Percentiles rank a stretch among this genome's conserved stretches.
phyloP scores from a whole-genome alignment of 371 early-diverging fungal species.

The Fennellomyces sp. region DNA sequence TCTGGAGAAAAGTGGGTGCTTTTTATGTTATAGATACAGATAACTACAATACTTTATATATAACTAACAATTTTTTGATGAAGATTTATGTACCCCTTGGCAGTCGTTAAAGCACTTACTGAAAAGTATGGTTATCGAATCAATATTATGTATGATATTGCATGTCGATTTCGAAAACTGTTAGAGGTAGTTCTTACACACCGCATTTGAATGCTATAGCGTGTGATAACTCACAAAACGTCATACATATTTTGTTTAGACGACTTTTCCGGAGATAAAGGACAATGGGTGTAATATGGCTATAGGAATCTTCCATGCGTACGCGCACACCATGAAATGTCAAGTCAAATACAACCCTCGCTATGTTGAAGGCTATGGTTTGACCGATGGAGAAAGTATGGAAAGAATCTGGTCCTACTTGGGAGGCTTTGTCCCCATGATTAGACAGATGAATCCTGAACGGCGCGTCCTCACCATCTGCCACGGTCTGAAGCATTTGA shows the following conservation, averaged over 20 bases:
- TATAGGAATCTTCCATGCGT: constrained; percentile 9
- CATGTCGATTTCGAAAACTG: background rate
- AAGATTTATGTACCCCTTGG: constrained; percentile 4
- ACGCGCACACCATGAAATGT: constrained; percentile 8
- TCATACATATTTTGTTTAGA: background rate
- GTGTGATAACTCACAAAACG: background rate
- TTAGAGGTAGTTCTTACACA: background rate
- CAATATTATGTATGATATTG: constrained; percentile 10
- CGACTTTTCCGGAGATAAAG: background rate
- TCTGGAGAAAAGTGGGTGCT: background rate
- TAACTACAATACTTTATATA: background rate
- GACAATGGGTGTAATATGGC: background rate
- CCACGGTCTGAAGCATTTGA: too few relatives aligned
- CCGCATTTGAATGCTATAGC: too few relatives aligned
- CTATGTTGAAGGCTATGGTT: constrained; percentile 3
- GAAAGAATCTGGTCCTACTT: too few relatives aligned
- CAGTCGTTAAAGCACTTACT: background rate
- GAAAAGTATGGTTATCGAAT: background rate
- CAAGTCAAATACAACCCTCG: constrained; percentile 12
- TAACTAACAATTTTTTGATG: background rate
- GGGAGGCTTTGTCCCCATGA: too few relatives aligned
- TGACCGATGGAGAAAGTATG: constrained; percentile 10
- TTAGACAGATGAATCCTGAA: too few relatives aligned
- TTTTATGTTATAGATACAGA: background rate
- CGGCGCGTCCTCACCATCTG: too few relatives aligned